Conservation (phyloP, 768 basidiomycete genomes). For the Boletus rubescentipes region DNA sequence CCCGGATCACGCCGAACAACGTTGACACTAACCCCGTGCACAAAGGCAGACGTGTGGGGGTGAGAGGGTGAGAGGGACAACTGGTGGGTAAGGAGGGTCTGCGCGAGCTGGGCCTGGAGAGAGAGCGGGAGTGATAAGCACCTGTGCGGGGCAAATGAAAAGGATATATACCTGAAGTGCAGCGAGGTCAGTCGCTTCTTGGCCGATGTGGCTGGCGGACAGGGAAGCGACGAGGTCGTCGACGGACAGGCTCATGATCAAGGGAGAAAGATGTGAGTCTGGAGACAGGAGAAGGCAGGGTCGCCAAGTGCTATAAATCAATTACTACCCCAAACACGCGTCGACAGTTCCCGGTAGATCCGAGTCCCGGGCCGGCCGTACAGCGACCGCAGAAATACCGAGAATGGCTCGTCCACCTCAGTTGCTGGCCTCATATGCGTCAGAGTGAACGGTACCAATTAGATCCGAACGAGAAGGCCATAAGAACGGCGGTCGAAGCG, state of each 20-base stretch:
- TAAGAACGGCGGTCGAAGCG: background rate
- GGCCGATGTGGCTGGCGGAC: constrained; percentile 48
- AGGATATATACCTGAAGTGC: constrained; percentile 40
- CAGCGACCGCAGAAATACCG: background rate
- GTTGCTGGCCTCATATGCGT: background rate
- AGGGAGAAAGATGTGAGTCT: background rate
- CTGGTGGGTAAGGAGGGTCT: constrained; percentile 40
- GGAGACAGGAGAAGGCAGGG: constrained; percentile 14
- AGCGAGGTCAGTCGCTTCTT: constrained; percentile 51
- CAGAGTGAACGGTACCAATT: too few species aligned
- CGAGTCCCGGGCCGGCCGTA: background rate
- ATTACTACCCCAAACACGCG: constrained; percentile 26
- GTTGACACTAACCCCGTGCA: constrained; percentile 21
- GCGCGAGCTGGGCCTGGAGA: constrained; percentile 45
- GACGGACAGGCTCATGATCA: constrained; percentile 45
- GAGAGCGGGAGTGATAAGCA: constrained; percentile 15
- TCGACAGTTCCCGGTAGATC: constrained; percentile 11
- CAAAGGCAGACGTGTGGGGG: constrained; percentile 17
- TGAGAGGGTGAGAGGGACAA: constrained; percentile 21
- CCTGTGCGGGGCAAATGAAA: constrained; percentile 17
- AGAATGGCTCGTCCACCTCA: constrained; percentile 1
- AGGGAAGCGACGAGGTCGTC: constrained; percentile 53
- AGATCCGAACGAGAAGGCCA: background rate
- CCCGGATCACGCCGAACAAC: constrained; percentile 30
- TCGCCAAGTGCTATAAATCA: constrained; percentile 14